These are phyloP conservation scores for Tephrocybe sp. DNA, from an alignment of 768 basidiomycete genomes.

Conservation along the genomic window DNA sequence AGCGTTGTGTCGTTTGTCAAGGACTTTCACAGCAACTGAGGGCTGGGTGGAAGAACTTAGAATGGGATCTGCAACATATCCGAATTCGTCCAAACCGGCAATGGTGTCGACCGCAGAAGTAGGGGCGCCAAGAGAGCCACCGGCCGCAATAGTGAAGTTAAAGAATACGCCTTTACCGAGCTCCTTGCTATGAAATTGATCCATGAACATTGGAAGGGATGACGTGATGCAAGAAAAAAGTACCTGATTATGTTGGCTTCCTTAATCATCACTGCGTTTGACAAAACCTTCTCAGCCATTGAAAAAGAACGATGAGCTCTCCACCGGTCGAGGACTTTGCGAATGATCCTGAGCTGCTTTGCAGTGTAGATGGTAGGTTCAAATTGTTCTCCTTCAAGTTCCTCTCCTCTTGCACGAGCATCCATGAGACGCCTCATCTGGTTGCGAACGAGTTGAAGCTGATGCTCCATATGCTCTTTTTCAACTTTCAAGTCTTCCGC, in stretches of 20 bases:
- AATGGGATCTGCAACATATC: slow-evolving; percentile 85
- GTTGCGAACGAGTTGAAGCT: slow-evolving; percentile 73
- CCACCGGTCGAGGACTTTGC: slow-evolving; percentile 86
- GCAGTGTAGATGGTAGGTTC: slow-evolving; percentile 86
- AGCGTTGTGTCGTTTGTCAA: slow-evolving; percentile 84
- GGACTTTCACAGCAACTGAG: slow-evolving; percentile 84
- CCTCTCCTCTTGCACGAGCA: slow-evolving; percentile 79
- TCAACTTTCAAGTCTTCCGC: slow-evolving; percentile 87
- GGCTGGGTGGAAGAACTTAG: slow-evolving; percentile 76
- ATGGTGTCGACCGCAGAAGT: slow-evolving; percentile 83
- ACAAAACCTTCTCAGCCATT: slow-evolving; percentile 89
- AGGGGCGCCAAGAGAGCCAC: slow-evolving; percentile 75
- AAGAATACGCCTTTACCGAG: slow-evolving; percentile 85
- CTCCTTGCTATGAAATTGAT: slow-evolving; percentile 61
- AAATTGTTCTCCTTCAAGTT: slow-evolving; percentile 58
- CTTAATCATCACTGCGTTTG: slow-evolving; percentile 83
- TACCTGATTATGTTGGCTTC: slow-evolving; percentile 95
- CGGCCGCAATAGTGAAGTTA: slow-evolving; percentile 91
- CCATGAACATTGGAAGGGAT: background rate
- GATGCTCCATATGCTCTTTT: slow-evolving; percentile 92
- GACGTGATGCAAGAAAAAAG: slow-evolving; percentile 4
- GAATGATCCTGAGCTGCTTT: slow-evolving; percentile 77
- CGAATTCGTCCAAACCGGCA: slow-evolving; percentile 87
- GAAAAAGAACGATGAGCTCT: slow-evolving; percentile 80
- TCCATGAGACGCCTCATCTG: slow-evolving; percentile 84